Evolutionary conservation across 1,284 basidiomycete genomes (phyloP).

Genomic region (Fistulinella cinereoalba): DNA sequence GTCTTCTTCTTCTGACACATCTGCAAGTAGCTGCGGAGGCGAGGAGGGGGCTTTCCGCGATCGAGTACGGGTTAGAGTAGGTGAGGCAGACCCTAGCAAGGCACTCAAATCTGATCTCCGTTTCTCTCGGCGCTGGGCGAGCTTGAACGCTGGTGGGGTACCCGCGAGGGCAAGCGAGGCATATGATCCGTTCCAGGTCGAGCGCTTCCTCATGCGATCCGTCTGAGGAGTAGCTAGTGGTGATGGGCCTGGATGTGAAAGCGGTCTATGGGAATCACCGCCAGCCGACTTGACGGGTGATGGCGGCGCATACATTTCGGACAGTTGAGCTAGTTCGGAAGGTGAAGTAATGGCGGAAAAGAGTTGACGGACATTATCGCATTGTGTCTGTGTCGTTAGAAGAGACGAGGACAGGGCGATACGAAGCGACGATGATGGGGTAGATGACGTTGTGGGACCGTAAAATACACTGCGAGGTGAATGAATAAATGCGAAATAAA

Average conservation of each 20-base stretch:
- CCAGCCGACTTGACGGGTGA: conserved; percentile 49
- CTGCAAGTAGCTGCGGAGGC: conserved; percentile 29
- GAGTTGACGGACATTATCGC: conserved; percentile 74
- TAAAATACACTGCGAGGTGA: conserved; percentile 9
- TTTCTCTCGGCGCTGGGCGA: conserved; percentile 46
- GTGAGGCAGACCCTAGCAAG: conserved; percentile 37
- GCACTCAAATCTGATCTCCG: conserved; percentile 53
- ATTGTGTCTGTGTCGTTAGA: conserved; percentile 70
- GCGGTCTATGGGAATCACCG: conserved; percentile 36
- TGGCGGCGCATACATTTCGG: conserved; percentile 82
- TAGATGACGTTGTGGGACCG: conserved; percentile 42
- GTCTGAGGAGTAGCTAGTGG: conserved; percentile 26
- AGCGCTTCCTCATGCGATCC: conserved; percentile 49
- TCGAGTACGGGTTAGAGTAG: conserved; percentile 22
- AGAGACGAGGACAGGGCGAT: conserved; percentile 68
- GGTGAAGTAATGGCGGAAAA: conserved; percentile 71
- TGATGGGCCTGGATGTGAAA: conserved; percentile 43
- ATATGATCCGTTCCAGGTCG: conserved; percentile 73
- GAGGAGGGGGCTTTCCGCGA: conserved; percentile 20
- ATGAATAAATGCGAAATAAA: not conserved
- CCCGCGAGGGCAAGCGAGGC: conserved; percentile 45
- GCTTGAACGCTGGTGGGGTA: conserved; percentile 40
- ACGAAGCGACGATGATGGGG: conserved; percentile 59
- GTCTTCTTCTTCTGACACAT: conserved; percentile 43
- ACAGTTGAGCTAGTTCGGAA: conserved; percentile 62